phyloP scores from a whole-genome alignment of 2,329 filamentous ascomycete genomes.

The Berkeleyomyces rouxiae region DNA sequence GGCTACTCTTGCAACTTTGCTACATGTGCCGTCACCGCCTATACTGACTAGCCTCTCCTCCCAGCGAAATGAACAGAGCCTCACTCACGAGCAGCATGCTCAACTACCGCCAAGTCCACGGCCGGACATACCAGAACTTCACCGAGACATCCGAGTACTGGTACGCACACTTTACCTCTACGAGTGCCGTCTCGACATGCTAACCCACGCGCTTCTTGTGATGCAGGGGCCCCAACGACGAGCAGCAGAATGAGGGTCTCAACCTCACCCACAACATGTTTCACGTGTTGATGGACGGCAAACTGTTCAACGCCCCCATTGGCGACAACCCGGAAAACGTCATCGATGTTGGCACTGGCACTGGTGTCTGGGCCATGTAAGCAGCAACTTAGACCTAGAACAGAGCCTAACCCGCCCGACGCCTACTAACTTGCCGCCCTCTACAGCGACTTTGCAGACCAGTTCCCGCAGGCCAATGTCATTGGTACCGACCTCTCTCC shows the following conservation, averaged over 20 bases:
- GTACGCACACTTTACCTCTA: conserved; percentile 6
- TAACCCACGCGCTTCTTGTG: background rate
- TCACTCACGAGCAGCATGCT: conserved; percentile 20
- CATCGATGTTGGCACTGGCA: conserved; percentile 21
- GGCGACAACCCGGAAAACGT: conserved; percentile 19
- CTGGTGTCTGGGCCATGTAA: conserved; percentile 22
- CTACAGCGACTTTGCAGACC: conserved; percentile 31
- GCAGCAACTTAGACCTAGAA: conserved; percentile 6
- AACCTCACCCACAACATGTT: conserved; percentile 11
- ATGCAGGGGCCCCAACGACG: conserved; percentile 17
- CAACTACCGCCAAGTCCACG: conserved; percentile 19
- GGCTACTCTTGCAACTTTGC: background rate
- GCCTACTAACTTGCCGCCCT: background rate
- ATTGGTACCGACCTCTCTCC: conserved; percentile 41
- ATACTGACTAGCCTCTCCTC: background rate
- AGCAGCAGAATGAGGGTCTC: conserved; percentile 17
- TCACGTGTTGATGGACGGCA: conserved; percentile 13
- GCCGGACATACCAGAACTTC: conserved; percentile 20
- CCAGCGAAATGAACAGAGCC: conserved; percentile 15
- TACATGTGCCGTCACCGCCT: background rate
- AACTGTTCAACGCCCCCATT: conserved; percentile 14
- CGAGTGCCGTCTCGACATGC: background rate
- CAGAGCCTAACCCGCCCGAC: background rate
- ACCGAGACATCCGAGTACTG: conserved; percentile 18
- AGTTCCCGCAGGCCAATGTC: conserved; percentile 28